Base-by-base conservation (phyloP, 805 yeast species). In the Saturnispora silvae region DNA sequence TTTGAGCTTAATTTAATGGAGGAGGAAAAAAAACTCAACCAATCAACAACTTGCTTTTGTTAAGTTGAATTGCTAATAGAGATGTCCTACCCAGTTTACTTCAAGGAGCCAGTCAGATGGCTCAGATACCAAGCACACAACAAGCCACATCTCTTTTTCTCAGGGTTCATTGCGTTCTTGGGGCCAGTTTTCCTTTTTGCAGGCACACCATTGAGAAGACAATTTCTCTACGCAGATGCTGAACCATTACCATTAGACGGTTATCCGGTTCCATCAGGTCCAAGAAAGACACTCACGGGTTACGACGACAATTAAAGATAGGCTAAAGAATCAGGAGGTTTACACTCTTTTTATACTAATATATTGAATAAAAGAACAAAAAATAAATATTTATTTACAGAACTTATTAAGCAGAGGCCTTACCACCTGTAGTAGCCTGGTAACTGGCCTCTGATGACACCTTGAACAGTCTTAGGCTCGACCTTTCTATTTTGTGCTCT, bases 111-210 rank as follows among this genome's bases (percentile, higher is more conserved):
- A 40, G 50, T 74, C 24, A 75, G 77, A 54, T 77, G 82, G 82
- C 57, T 68, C 46, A 78, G 87, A 56, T 81, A 74, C 61, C 77
- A 76, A 48, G 81, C 87, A 18, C 80, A 81, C 61, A 72, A 72
- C 47, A 74, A 75, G 54, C 94, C 94, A 29, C 84, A 81, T 59
- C 64, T 80, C 45, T 77, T 81, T 54, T 75, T 68, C 52, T 65
- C 85, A 20, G 68, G 74, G 16, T 65, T 66, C 26, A 65, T 81
- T 50, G 94, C 86, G 6, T 53, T 73, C 29, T 54, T 77, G 34
- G 85, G 82, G 4, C 89, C 92, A 10, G 57, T 75, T 4, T 69
- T 80, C 39, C 65, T 81, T 26, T 50, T 72, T 38, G 63, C 67
- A 22, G 68, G 70, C 37, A 68, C 85, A 31, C 85, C 86, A 22